Evolutionary conservation across 1,139 yeast species (phyloP), one percentile per base, ranked within the genome.

Genomic region (Pichia sp.): DNA sequence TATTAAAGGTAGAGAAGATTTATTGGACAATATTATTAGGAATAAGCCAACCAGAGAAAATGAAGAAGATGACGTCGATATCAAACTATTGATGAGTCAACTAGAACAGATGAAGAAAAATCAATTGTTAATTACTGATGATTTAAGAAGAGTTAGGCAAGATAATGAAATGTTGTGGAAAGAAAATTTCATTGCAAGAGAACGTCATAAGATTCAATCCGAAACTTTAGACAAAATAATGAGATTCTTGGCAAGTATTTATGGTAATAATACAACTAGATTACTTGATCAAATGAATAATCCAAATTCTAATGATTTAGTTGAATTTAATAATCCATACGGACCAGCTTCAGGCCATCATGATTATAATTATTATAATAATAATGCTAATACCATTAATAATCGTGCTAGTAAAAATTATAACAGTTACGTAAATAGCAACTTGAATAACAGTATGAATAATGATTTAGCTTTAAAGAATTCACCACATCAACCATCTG

Each of bases 131-230:
- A 84, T 91, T 21, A 76, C 88, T 4, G 94, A 88, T 50, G 97
- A 91, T 56, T 68, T 91, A 45, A 68, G 81, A 51, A 70, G 96
- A 46, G 78, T 91, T 30, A 73, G 89, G 49, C 81, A 80, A 50
- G 98, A 93, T 57, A 91, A 91, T 61, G 89, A 87, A 58, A 65
- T 87, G 52, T 66, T 91, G 40, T 91, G 98, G 98, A 80, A 80
- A 46, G 98, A 91, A 59, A 82, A 87, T 56, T 80, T 73, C 55
- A 66, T 80, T 42, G 82, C 93, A 5, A 69, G 96, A 42, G 96
- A 91, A 59, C 76, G 93, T 47, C 86, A 88, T 59, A 78, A 81
- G 50, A 72, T 81, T 32, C 98, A 91, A 59, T 80, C 89, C 27
- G 89, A 85, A 50, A 87, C 96, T 20, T 69, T 91, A 47, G 95